Percentiles rank a stretch among this genome's conserved stretches.
These are phyloP conservation scores for Xylariaceae sp. DNA, from an alignment of 2,329 filamentous ascomycete genomes.

Conservation along the genomic window DNA sequence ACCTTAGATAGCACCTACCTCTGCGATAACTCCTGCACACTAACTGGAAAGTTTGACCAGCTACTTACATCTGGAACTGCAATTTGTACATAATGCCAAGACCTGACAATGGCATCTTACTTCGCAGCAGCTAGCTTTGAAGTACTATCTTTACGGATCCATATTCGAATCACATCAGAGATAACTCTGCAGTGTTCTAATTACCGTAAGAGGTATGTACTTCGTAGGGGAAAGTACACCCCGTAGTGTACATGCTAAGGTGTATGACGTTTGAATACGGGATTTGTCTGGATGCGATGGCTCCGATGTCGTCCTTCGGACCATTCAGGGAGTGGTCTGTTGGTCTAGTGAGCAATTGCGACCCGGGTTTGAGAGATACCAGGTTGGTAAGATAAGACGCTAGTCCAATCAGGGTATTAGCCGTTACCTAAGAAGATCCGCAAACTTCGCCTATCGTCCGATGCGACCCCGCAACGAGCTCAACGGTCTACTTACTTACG, in stretches of 20 bases:
- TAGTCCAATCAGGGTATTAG: background rate
- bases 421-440: background rate
- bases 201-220: background rate
- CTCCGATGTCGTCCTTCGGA: conserved; percentile 20
- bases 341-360: background rate
- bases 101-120: no score
- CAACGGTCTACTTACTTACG: background rate
- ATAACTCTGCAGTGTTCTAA: no score
- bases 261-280: conserved; percentile 11
- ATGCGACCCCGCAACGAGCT: background rate
- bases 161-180: no score
- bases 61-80: no score
- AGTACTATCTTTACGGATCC: no score
- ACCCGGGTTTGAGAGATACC: background rate
- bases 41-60: no score
- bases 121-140: no score
- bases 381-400: background rate
- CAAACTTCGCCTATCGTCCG: background rate
- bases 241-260: background rate
- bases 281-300: conserved; percentile 15
- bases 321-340: background rate
- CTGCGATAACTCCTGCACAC: no score
- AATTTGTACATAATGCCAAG: no score
- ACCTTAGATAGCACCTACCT: no score
- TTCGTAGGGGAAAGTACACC: background rate